Percentiles rank a stretch among this genome's conserved stretches.
Evolutionary conservation across 2,329 filamentous ascomycete species (phyloP).

Genomic region (Teratosphaeria destructans): DNA sequence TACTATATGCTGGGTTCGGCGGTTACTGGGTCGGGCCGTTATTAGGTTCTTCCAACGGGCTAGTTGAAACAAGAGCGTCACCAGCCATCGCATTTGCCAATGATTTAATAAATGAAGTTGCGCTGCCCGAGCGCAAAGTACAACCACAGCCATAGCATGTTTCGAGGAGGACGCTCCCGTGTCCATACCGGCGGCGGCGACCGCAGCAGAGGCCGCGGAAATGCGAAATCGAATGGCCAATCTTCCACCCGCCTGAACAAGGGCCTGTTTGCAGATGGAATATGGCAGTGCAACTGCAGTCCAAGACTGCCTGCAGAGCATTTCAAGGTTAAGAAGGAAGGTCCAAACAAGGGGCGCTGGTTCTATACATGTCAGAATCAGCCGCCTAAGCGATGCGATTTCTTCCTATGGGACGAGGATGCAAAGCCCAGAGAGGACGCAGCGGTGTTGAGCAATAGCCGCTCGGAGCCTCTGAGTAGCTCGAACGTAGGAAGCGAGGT

Average conservation of each 20-base stretch:
- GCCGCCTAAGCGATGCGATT: conserved; percentile 39
- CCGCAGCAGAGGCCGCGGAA: not conserved
- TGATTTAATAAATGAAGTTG: not conserved
- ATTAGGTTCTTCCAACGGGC: not conserved
- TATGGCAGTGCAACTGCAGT: conserved; percentile 48
- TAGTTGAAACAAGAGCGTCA: not conserved
- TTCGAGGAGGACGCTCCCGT: not conserved
- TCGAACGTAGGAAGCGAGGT: conserved; percentile 2
- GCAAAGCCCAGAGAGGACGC: conserved; percentile 39
- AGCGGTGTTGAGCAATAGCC: conserved; percentile 28
- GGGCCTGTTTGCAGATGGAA: conserved; percentile 23
- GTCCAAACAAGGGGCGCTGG: conserved; percentile 41
- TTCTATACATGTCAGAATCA: conserved; percentile 49
- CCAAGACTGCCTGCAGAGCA: conserved; percentile 44
- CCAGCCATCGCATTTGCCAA: not conserved
- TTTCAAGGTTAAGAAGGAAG: conserved; percentile 48
- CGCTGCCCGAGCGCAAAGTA: not conserved
- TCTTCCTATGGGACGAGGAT: conserved; percentile 50
- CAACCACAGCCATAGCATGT: not conserved
- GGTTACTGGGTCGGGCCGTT: not conserved
- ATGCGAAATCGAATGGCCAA: not conserved
- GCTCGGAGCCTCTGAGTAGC: conserved; percentile 3
- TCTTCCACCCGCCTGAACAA: not conserved
- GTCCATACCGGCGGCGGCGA: not conserved
- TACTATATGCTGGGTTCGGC: too few relatives aligned